Percentiles rank a stretch among this genome's conserved stretches.
Conservation (phyloP, 768 basidiomycete genomes). For the Lenzites betulinus region DNA sequence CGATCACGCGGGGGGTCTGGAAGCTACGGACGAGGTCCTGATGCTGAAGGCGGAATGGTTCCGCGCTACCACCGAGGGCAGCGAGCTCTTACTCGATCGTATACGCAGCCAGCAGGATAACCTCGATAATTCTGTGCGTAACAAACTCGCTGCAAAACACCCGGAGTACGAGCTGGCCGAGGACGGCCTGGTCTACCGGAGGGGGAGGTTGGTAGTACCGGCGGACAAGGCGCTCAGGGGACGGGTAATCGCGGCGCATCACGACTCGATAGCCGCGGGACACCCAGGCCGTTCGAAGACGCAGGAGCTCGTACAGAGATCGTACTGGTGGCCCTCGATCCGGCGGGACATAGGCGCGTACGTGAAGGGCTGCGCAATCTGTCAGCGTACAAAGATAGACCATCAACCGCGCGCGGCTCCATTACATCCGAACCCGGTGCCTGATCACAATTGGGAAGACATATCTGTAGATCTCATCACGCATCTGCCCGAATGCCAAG, state of each 20-base stretch:
- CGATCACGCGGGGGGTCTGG: not conserved
- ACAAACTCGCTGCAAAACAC: not conserved
- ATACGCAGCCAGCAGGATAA: no score
- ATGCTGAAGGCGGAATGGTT: conserved; percentile 8
- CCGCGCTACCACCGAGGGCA: not conserved
- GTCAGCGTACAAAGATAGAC: conserved; percentile 30
- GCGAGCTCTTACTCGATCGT: no score
- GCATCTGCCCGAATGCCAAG: conserved; percentile 22
- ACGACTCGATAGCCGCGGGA: conserved; percentile 30
- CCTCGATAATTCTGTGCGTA: not conserved
- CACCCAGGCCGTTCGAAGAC: conserved; percentile 33
- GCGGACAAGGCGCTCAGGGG: not conserved
- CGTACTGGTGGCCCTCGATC: conserved; percentile 36
- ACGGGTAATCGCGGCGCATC: conserved; percentile 20
- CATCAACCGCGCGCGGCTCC: conserved; percentile 7
- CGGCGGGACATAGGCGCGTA: conserved; percentile 23
- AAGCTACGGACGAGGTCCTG: not conserved
- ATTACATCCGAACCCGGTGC: conserved; percentile 21
- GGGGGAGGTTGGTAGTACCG: not conserved
- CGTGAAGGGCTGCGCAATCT: conserved; percentile 29
- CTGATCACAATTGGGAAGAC: conserved; percentile 5
- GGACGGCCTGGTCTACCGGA: conserved; percentile 19
- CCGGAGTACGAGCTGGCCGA: conserved; percentile 26
- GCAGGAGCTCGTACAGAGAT: conserved; percentile 21
- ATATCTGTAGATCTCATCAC: conserved; percentile 26